Base-by-base conservation (phyloP, 2,329 filamentous ascomycete genomes). In the Phoma sp. region DNA sequence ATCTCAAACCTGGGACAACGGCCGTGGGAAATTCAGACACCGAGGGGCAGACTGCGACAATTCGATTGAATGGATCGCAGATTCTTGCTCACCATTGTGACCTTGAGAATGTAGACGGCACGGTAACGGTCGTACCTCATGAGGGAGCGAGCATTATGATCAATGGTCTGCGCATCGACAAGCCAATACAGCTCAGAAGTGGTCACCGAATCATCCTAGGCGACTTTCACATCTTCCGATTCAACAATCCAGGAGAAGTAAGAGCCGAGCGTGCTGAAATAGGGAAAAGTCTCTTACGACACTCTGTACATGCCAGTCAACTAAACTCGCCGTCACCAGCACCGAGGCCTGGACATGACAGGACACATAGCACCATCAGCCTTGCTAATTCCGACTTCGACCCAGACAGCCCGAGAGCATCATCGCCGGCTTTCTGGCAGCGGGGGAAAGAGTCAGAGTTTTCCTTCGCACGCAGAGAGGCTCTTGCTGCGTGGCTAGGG, bases 111-210 rank as follows among this genome's bases (percentile, higher is more conserved):
- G 79, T 89, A 4, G 93, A 99, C 67, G 95, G 93, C 49, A 87
- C 90, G 2, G 95, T 99, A n/a, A 97, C 91, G 0, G 81, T 99
- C 18, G 84, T 96, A 29, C 95, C 95, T 0, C 88, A 84, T 57
- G 91, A 96, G 65, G 91, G 91, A n/a, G 95, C 95, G 1, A 91
- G 93, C 9, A 91, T 99, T 53, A 99, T 99, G 95, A 91, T 99
- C 47, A 99, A 99, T 68, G 95, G 95, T 53, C 85, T 93, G 61
- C 89, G 93, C 14, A 90, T 98, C 48, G 86, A 92, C 48, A 92
- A 93, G 67, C 88, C 93, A 1, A 92, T 89, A 62, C 86, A 92
- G 61, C 81, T 99, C 38, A 89, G 93, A 69, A 97, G 93, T 67
- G 95, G 95, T 5, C 96, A 93, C 72, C 89, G 95, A 58, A 90